Conservation (phyloP, 495 filamentous ascomycete genomes). For the Penicillium coffeae region DNA sequence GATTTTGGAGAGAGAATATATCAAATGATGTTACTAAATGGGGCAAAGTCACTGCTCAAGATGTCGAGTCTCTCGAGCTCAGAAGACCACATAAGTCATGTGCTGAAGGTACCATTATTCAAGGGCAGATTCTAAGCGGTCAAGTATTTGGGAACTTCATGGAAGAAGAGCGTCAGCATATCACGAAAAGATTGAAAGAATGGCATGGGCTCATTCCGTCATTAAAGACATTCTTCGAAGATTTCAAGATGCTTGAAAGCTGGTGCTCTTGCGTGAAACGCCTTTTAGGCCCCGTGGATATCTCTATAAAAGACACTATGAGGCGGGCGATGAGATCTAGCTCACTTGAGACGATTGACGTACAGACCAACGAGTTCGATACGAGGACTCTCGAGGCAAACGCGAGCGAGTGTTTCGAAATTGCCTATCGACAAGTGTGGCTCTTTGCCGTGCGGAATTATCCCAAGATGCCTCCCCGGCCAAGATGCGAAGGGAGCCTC, state of each 20-base stretch:
- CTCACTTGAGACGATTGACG: conserved; percentile 4
- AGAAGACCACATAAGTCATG: background rate
- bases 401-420: conserved; percentile 9
- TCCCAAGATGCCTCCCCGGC: background rate
- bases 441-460: conserved; percentile 1
- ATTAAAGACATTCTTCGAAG: conserved; percentile 35
- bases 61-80: background rate
- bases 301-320: conserved; percentile 11
- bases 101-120: conserved; percentile 3
- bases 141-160: conserved; percentile 26
- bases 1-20: no score
- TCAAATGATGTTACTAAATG: no score
- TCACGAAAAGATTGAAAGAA: conserved; percentile 15
- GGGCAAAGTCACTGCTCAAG: no score
- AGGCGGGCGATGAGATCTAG: conserved; percentile 4
- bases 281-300: conserved; percentile 6
- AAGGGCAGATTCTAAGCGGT: conserved; percentile 10
- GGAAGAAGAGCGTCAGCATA: conserved; percentile 16
- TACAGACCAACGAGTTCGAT: conserved; percentile 25
- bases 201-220: conserved; percentile 25
- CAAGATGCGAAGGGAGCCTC: conserved; percentile 8
- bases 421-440: conserved; percentile 18
- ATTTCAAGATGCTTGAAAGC: conserved; percentile 28
- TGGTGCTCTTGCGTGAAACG: conserved; percentile 27
- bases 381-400: conserved; percentile 5